phyloP scores from a whole-genome alignment of 2,329 filamentous ascomycete species.

The Penicillium sp. region DNA sequence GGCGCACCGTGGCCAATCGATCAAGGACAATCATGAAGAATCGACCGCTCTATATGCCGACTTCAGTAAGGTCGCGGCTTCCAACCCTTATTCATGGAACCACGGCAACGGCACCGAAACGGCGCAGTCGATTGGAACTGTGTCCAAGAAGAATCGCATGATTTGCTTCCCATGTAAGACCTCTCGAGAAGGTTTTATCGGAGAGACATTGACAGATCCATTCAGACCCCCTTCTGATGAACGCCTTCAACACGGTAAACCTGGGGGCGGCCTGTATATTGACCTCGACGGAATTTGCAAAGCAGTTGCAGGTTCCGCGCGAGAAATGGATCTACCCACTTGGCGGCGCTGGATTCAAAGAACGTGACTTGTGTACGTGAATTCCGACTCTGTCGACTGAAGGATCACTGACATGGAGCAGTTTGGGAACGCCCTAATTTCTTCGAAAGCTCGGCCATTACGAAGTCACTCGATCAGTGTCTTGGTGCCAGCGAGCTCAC shows the following conservation, averaged over 20 bases:
- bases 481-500: slow-evolving; percentile 49
- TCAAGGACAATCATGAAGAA: slow-evolving; percentile 57
- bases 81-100: slow-evolving; percentile 58
- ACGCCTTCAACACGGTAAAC: slow-evolving; percentile 69
- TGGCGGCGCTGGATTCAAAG: slow-evolving; percentile 62
- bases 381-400: not conserved
- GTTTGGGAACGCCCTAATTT: slow-evolving; percentile 64
- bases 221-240: slow-evolving; percentile 66
- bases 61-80: slow-evolving; percentile 58
- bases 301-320: slow-evolving; percentile 53
- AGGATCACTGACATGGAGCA: slow-evolving; percentile 24
- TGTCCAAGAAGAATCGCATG: slow-evolving; percentile 61
- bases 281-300: slow-evolving; percentile 57
- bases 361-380: slow-evolving; percentile 53
- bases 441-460: slow-evolving; percentile 58
- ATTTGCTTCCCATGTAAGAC: slow-evolving; percentile 65
- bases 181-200: not conserved
- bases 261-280: slow-evolving; percentile 60
- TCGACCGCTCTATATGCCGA: slow-evolving; percentile 60
- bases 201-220: not conserved
- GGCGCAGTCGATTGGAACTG: slow-evolving; percentile 53
- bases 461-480: slow-evolving; percentile 55
- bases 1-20: slow-evolving; percentile 55
- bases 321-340: slow-evolving; percentile 63
- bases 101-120: slow-evolving; percentile 49